Percentiles rank a stretch among this genome's conserved stretches.
phyloP scores from a whole-genome alignment of 306 rosid species.

The Cucumis melo region DNA sequence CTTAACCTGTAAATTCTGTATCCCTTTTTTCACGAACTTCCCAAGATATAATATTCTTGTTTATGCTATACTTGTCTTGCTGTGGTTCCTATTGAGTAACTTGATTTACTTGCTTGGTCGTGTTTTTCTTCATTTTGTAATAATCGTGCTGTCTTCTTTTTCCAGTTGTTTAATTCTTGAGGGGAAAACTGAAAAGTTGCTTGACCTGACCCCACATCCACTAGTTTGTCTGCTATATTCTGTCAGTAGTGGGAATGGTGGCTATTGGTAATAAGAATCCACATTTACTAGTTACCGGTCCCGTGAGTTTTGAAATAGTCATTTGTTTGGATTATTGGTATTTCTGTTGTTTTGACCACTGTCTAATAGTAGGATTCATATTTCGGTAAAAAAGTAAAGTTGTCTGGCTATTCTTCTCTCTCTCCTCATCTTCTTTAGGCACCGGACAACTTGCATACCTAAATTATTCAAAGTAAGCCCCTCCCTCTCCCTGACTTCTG shows the following conservation, averaged over 20 bases:
- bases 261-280: background rate
- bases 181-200: background rate
- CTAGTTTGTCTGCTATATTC: background rate
- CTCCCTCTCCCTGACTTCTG: too few species aligned
- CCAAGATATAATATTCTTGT: background rate
- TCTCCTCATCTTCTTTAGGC: too few species aligned
- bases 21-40: background rate
- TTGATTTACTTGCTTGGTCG: background rate
- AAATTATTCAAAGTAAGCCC: too few species aligned
- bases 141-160: background rate
- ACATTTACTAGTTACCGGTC: background rate
- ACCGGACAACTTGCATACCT: too few species aligned
- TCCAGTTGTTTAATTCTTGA: background rate
- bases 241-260: background rate
- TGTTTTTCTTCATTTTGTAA: background rate
- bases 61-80: background rate
- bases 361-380: background rate
- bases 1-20: conserved; percentile 80
- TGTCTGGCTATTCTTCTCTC: background rate
- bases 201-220: background rate
- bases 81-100: background rate
- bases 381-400: background rate
- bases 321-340: background rate
- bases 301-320: background rate
- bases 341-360: background rate